Evolutionary conservation across 2,329 filamentous ascomycete genomes (phyloP), one percentile per base, ranked within the genome.

Genomic region (Chalaropsis thielavioides): DNA sequence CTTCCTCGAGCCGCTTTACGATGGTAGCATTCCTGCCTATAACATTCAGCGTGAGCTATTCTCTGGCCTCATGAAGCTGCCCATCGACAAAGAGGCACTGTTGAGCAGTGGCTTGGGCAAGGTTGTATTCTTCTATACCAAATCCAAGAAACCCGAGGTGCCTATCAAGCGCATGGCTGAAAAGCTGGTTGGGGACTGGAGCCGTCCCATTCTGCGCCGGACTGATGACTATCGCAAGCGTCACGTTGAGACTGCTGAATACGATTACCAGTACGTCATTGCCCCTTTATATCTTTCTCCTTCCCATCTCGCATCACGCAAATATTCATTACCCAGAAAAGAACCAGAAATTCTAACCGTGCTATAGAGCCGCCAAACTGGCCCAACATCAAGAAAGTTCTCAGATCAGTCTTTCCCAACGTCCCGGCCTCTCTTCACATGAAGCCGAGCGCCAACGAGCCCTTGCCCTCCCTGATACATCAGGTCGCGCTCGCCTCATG

Each of bases 41-140:
- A 94, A 94, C 73, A 97, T 99, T 69, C 94, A 99, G 77, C 90
- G 92, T 68, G 92, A 97, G 73, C 83, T 99, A 54, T 94, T 99
- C 74, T 83, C 83, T 31, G 88, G 90, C 27, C 80, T 99, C 44
- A 83, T 82, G 19, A 86, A 85, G 71, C 81, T 97, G 4, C 91
- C 90, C 5, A 90, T 97, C 69, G 89, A 91, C 73, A 96, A 96
- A 73, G 94, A 97, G 71, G 83, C 88, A 1, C 81, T 99, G 15
- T 81, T 95, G 24, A 92, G 91, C 69, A 95, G 90, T 70, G 92
- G 92, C 22, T 94, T 99, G 69, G 94, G 94, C 72, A 96, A 96
- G 74, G 90, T 99, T 60, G 88, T 96, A 63, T 83, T 95, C 68
- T 99, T 96, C 78, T 99, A 99, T 77, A 96, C 92, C 62, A 92